Percentiles rank a stretch among this genome's conserved stretches.
phyloP scores from a whole-genome alignment of 345 rosid species.

The Murraya koenigii region DNA sequence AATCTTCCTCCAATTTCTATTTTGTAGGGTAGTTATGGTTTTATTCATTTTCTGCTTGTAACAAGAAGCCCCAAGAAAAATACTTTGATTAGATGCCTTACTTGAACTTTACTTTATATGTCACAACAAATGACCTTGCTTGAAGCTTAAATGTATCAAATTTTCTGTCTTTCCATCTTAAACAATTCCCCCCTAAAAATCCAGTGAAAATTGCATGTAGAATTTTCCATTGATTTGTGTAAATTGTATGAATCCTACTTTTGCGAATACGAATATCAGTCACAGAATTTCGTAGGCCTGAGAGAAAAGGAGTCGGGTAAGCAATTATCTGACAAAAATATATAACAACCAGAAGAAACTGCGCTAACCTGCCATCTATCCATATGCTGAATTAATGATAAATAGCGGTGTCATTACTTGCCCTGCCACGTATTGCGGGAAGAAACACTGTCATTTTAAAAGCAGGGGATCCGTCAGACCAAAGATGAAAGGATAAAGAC shows the following conservation, averaged over 20 bases:
- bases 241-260: not conserved
- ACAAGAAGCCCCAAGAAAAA: no score
- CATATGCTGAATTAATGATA: slow-evolving; percentile 83
- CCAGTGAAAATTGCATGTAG: no score
- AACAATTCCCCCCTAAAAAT: no score
- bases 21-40: no score
- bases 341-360: not conserved
- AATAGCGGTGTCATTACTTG: slow-evolving; percentile 73
- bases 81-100: no score
- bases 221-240: not conserved
- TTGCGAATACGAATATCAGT: not conserved
- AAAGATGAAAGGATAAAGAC: slow-evolving; percentile 4
- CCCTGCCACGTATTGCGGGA: slow-evolving; percentile 69
- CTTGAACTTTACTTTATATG: not conserved
- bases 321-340: not conserved
- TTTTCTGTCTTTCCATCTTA: not conserved
- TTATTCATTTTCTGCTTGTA: no score
- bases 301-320: not conserved
- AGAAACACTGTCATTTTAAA: slow-evolving; percentile 64
- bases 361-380: slow-evolving; percentile 87
- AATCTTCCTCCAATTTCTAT: no score
- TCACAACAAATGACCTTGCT: not conserved
- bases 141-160: not conserved
- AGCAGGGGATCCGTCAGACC: slow-evolving; percentile 12
- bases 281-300: not conserved